Evolutionary conservation across 2,329 filamentous ascomycete species (phyloP), one percentile per base, ranked within the genome.

Genomic region (Septoria linicola): DNA sequence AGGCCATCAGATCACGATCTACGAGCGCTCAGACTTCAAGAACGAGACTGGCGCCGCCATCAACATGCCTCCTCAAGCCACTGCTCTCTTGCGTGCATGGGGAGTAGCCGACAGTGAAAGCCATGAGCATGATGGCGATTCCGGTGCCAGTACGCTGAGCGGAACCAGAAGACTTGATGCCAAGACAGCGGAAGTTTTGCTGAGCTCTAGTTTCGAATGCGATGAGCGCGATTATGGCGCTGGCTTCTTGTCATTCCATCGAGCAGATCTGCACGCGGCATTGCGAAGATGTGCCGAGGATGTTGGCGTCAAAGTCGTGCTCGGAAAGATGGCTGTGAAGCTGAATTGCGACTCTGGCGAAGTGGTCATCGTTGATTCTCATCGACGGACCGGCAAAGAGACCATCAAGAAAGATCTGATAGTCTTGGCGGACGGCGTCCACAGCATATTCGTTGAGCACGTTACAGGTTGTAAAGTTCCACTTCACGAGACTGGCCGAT

Each of bases 31-130:
- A 1, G 53, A 49, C 16, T 59, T 66, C 42, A 57, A 56, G 20
- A 61, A 63, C 30, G 64, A 66, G 37, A 60, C 59, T 27, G 63
- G 64, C 21, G 64, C 64, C 4, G 63, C 61, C 11, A 62, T 66
- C 14, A 63, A 63, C 27, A 54, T 66, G 35, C 41, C 51, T 45
- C 51, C 51, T 16, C 42, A 54, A 6, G 45, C 42, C 1, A 30
- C 31, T 8, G 40, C 36, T 8, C 19, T 50, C 4, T 23, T 54
- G 35, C 41, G 46, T 14, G 32, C 36, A 36, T 49, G 42, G 46
- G 46, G 41, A 20, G 17, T 54, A 25, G 51, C 42, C 20, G 35
- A 21, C 2, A 17, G 20, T 19, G 21, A 41, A 3, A 34, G 19
- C 8, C 39, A 36, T 21, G 39, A 50, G 34, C 48, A 52, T 32